Conservation (phyloP, 495 filamentous ascomycete genomes). For the Neurospora sp. region DNA sequence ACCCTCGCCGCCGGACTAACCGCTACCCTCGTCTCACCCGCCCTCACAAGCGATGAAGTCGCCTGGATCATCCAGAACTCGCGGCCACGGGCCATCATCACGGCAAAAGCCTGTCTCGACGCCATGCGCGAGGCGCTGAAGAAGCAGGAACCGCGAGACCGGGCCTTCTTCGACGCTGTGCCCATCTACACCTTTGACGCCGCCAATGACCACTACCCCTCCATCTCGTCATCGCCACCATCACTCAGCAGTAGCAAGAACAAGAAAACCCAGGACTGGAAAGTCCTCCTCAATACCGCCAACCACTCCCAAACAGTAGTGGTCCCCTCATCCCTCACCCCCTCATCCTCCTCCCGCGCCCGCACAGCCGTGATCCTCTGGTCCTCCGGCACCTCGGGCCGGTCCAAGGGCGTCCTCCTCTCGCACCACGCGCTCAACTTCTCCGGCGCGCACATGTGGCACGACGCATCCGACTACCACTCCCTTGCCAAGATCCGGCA, state of each 20-base stretch:
- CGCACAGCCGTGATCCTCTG: conserved; percentile 54
- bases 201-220: conserved; percentile 15
- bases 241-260: background rate
- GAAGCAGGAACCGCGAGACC: conserved; percentile 9
- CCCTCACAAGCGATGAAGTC: conserved; percentile 24
- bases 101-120: conserved; percentile 15
- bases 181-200: conserved; percentile 20
- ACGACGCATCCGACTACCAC: conserved; percentile 25
- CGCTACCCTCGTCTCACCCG: conserved; percentile 24
- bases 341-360: background rate
- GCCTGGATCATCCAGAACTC: conserved; percentile 26
- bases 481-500: conserved; percentile 23
- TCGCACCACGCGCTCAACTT: conserved; percentile 45
- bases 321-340: background rate
- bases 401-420: conserved; percentile 71
- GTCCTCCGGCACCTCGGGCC: conserved; percentile 74
- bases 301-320: background rate
- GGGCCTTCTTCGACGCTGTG: conserved; percentile 7
- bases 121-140: conserved; percentile 17
- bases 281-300: conserved; percentile 5
- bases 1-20: conserved; percentile 20
- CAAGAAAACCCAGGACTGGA: conserved; percentile 8
- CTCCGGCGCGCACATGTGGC: conserved; percentile 17
- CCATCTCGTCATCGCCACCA: background rate
- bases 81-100: conserved; percentile 22